Base-by-base conservation (phyloP, 192 early-diverging fungal species). In the Rhizoclosmatium globosum region DNA sequence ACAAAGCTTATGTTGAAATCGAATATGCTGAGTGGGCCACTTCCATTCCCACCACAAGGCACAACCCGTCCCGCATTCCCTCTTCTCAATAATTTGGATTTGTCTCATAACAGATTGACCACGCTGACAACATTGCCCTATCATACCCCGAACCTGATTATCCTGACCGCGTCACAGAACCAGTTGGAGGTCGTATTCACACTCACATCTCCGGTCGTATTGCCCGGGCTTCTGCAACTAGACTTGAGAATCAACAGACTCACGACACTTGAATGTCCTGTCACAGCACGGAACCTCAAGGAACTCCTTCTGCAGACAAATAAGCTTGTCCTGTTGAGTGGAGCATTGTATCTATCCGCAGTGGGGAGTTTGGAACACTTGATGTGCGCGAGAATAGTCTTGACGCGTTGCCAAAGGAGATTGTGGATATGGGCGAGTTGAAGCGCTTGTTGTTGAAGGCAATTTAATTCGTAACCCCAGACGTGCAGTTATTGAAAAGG, bases 381-480 rank as follows among this genome's bases (percentile, higher is more conserved):
- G 87, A 88, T 70, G 43, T 86, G 41, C 56, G 84, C n/a, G 82
- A 86, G 76, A 88, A 88, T 66, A 74, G 41, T 3, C 53, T 88
- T 15, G 75, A 39, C 2, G 50, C 38, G 3, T 46, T 88, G 6
- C 84, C 84, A 4, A 77, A 79, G 2, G 47, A 38, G 31, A 65
- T 85, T 4, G 58, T 88, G n/a, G 67, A 72, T 3, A 81, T 85
- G 75, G 71, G 43, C 44, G 57, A 64, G 66, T 67, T 88, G 31
- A 85, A 82, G 76, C 71, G 87, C 23, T 53, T 88, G 47, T 82
- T 68, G 39, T 88, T 4, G 71, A 80, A 60, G 85, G 85, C 53
- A 88, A 88, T 65, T 61, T 59, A 21, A 80, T 87, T 46, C 47
- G 64, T 19, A 57, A 85, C 13, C 86, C 79, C 39, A 60, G 75